Base-by-base conservation (phyloP, 2,329 filamentous ascomycete genomes). In the Trichophyton schoenleinii region DNA sequence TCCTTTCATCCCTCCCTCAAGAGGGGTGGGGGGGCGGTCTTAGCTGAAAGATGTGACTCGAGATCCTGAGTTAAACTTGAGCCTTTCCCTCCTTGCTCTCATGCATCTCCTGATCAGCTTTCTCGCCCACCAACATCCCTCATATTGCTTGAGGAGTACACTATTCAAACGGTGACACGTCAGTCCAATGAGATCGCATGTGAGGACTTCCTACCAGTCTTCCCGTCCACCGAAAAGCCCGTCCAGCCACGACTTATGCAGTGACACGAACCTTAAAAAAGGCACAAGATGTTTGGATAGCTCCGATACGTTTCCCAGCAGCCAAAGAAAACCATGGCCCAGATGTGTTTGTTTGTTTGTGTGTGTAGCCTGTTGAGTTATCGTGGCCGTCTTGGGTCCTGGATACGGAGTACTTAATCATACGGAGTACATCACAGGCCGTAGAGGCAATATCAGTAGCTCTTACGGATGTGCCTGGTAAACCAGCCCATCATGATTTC, bases 91-190 rank as follows among this genome's bases (percentile, higher is more conserved):
- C 41, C 22, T 20, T 11, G 18, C 8, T 22, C 46, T 28, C 11
- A 25, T 52, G 22, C 46, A 28, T 28, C 46, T 52, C 22, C 46
- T 52, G 46, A 52, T 52, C 46, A 52, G 8, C 46, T 52, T 3
- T 52, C 31, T 52, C 46, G 6, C 46, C 46, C 41, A 44, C 41
- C 41, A 36, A 36, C 8, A 3, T 15, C 41, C n/a, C 41, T 11
- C 46, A 52, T 52, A 18, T 28, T 55, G 13, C 34, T 38, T 4
- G 11, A 38, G 18, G 25, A 55, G 3, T 36, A 28, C 52, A 25
- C 52, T 34, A 55, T 55, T 55, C 52, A 20, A 58, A 44, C 55
- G 55, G 34, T 58, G 55, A 58, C 55, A 58, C 55, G 55, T 58
- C 41, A 25, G 28, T 58, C 55, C 55, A 58, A 58, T 58, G 20